Evolutionary conservation across 495 filamentous ascomycete genomes (phyloP).

Genomic region (Copromyces sp.): DNA sequence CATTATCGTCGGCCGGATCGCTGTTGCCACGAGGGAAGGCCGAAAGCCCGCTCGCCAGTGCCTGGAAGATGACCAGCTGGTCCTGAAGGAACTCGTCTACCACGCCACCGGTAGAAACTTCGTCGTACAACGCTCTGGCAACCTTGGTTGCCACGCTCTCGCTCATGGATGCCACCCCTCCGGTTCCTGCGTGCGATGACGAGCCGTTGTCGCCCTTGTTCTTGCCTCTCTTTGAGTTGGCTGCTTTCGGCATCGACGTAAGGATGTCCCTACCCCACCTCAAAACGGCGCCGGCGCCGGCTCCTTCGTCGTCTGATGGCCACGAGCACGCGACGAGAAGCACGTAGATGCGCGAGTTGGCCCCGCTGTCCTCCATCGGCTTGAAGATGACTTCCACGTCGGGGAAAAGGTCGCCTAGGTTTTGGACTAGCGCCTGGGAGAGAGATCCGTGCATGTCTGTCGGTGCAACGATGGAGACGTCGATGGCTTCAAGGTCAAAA

Average conservation of each 20-base stretch:
- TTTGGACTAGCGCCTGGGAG: constrained; percentile 23
- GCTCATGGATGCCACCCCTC: constrained; percentile 14
- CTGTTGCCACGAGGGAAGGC: constrained; percentile 20
- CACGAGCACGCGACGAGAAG: constrained; percentile 60
- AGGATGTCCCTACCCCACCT: constrained; percentile 60
- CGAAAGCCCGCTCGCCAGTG: constrained; percentile 49
- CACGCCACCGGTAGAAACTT: constrained; percentile 43
- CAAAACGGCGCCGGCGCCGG: constrained; percentile 27
- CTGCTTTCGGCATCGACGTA: constrained; percentile 37
- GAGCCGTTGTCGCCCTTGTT: not conserved
- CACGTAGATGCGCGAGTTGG: constrained; percentile 55
- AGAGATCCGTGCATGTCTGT: constrained; percentile 31
- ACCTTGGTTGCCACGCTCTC: constrained; percentile 38
- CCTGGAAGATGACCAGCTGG: constrained; percentile 75
- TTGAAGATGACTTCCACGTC: constrained; percentile 40
- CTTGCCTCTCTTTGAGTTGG: constrained; percentile 29
- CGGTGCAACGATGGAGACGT: constrained; percentile 49
- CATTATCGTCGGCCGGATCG: constrained; percentile 7
- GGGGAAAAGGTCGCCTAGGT: constrained; percentile 30
- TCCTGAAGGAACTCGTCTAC: constrained; percentile 70
- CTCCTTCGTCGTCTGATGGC: not conserved
- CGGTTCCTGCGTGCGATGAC: not conserved
- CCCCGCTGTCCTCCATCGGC: constrained; percentile 46
- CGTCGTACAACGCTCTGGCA: constrained; percentile 46
- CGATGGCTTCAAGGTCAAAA: constrained; percentile 42